phyloP scores from a whole-genome alignment of 495 filamentous ascomycete genomes.

The Cudoniella acicularis region DNA sequence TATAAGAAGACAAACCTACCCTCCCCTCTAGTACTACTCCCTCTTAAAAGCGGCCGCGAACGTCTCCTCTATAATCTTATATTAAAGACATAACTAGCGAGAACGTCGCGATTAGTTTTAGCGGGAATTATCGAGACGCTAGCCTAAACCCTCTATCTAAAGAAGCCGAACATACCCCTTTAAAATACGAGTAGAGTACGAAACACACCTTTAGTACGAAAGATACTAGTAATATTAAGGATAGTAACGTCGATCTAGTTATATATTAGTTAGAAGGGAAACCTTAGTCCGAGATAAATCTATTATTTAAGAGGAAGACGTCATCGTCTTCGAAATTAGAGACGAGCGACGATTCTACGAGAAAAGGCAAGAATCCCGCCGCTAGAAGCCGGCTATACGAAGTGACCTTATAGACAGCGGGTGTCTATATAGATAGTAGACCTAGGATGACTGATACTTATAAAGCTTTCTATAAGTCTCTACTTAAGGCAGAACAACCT shows the following conservation, averaged over 20 bases:
- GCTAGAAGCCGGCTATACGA: conserved; percentile 9
- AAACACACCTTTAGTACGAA: too few species aligned
- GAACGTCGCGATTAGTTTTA: conserved; percentile 13
- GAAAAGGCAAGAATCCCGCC: conserved; percentile 6
- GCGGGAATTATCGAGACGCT: not conserved
- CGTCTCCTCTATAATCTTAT: conserved; percentile 9
- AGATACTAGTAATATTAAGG: too few species aligned
- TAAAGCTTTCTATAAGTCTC: conserved; percentile 20
- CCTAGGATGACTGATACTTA: conserved; percentile 27
- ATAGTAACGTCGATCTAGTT: too few species aligned
- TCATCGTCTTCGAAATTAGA: conserved; percentile 10
- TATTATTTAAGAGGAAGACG: not conserved
- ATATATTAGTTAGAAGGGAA: conserved; percentile 1
- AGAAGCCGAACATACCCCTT: too few species aligned
- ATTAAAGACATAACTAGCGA: conserved; percentile 10
- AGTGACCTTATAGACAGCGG: conserved; percentile 1
- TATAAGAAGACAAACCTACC: conserved; percentile 13
- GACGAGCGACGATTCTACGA: conserved; percentile 1
- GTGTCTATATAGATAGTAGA: conserved; percentile 17
- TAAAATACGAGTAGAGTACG: too few species aligned
- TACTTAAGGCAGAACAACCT: conserved; percentile 30
- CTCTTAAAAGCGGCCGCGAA: conserved; percentile 17
- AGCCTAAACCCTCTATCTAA: too few species aligned
- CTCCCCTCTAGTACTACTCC: conserved; percentile 6
- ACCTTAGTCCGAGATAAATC: conserved; percentile 4